These are phyloP conservation scores for Daedaleopsis sinensis DNA, from an alignment of 768 basidiomycete genomes.

Conservation along the genomic window DNA sequence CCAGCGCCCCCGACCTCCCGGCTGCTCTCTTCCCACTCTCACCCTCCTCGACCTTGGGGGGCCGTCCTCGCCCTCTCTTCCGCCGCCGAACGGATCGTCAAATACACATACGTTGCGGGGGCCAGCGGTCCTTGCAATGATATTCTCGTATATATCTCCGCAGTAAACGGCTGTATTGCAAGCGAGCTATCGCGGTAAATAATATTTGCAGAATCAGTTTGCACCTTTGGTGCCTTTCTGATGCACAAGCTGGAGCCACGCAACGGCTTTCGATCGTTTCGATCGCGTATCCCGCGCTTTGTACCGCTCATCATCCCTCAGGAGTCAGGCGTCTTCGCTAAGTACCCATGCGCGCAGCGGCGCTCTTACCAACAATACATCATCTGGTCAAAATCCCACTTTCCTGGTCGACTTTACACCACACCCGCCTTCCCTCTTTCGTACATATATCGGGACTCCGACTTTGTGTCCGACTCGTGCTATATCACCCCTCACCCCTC, in stretches of 20 bases:
- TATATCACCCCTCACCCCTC: conserved; percentile 16
- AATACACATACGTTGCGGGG: no score
- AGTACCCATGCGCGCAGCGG: no score
- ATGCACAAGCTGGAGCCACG: conserved; percentile 15
- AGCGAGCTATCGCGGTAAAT: conserved; percentile 2
- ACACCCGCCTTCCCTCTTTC: conserved; percentile 16
- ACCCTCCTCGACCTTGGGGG: no score
- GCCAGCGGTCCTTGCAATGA: neutral
- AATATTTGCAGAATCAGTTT: conserved; percentile 10
- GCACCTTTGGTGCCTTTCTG: conserved; percentile 22
- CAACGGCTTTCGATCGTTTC: conserved; percentile 19
- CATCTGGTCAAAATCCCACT: conserved; percentile 18
- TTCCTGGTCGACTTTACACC: conserved; percentile 12
- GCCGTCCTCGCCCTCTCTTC: neutral
- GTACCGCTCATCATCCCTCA: conserved; percentile 17
- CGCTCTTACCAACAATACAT: conserved; percentile 19
- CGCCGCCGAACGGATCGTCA: no score
- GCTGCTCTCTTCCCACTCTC: no score
- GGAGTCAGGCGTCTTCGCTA: conserved; percentile 3
- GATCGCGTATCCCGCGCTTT: conserved; percentile 19
- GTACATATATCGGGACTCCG: conserved; percentile 16
- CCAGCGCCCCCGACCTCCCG: no score
- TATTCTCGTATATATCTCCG: no score
- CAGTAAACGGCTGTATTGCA: neutral
- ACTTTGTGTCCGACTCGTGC: conserved; percentile 12